Evolutionary conservation across 495 filamentous ascomycete species (phyloP).

Genomic region (Copromyces sp.): DNA sequence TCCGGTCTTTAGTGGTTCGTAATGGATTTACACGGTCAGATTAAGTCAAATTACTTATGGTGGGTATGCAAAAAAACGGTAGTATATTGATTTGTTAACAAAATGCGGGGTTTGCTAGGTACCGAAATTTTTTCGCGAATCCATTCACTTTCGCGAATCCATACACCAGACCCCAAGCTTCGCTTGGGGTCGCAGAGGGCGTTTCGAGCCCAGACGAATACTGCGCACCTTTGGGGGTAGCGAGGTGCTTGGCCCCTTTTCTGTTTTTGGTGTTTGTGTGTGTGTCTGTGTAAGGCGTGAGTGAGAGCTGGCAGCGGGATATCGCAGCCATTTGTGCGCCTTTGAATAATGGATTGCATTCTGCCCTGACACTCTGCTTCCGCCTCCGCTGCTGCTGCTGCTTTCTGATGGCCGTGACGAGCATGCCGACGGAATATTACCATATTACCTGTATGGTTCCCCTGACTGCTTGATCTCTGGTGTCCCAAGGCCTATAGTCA

Average conservation of each 20-base stretch:
- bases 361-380: background rate
- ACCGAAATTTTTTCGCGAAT: too few species aligned
- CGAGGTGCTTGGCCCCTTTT: background rate
- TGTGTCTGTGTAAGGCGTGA: background rate
- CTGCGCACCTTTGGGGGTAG: background rate
- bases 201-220: too few species aligned
- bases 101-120: too few species aligned
- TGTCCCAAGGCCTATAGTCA: background rate
- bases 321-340: background rate
- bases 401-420: background rate
- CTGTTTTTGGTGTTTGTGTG: background rate
- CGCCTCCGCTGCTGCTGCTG: background rate
- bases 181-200: too few species aligned
- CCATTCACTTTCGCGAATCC: too few species aligned
- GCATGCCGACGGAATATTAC: background rate
- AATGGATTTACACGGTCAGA: too few species aligned
- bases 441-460: background rate
- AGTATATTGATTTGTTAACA: too few species aligned
- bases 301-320: background rate
- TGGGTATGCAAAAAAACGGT: too few species aligned
- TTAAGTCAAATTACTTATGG: too few species aligned
- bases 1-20: too few species aligned
- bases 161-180: too few species aligned
- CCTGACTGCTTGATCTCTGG: background rate
- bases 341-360: background rate